Evolutionary conservation across 345 rosid genomes (phyloP), one percentile per base, ranked within the genome.

Genomic region (Euphorbia tirucalli): DNA sequence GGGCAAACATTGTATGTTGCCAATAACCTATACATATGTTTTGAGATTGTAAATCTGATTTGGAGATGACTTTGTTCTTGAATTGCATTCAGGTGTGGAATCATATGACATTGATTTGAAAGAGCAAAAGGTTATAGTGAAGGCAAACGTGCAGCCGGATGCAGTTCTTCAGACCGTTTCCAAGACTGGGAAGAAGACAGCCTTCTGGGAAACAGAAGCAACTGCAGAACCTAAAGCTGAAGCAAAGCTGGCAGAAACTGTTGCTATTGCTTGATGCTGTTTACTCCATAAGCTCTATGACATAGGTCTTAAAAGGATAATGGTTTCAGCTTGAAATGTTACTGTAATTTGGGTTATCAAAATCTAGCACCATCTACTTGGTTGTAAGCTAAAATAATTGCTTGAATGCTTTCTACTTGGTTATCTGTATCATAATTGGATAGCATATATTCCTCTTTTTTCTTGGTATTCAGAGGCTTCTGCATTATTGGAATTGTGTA

Each of bases 111-210:
- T 91, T 66, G 86, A 91, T 77, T 56, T 91, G 78, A 74, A 91
- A 82, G 89, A 89, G 74, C 94, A 90, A 75, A 93, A 88, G 69
- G 97, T 93, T 68, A 93, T 88, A 0, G 98, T 93, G 68, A 89
- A 83, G 78, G 97, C 97, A 72, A 91, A 84, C 18, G 88, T 91
- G 61, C 83, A 86, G 78, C 91, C 92, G 0, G 91, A 91, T 52
- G 93, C 90, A n/a, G 97, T 89, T 73, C 74, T 88, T 7, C 86
- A 91, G 86, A 84, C 87, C 0, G 98, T 93, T 37, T 83, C 97
- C 2, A 93, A 93, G 85, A 89, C 92, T 0, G 90, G 91, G 63
- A 91, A 93, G 89, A 85, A 81, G 74, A 93, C 98, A 11, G 37
- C 85, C 50, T 93, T 91, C 75, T 93, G 98, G 96, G 93, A 83